Base-by-base conservation (phyloP, 352 stramenopile species). In the Phytophthora pinifolia region DNA sequence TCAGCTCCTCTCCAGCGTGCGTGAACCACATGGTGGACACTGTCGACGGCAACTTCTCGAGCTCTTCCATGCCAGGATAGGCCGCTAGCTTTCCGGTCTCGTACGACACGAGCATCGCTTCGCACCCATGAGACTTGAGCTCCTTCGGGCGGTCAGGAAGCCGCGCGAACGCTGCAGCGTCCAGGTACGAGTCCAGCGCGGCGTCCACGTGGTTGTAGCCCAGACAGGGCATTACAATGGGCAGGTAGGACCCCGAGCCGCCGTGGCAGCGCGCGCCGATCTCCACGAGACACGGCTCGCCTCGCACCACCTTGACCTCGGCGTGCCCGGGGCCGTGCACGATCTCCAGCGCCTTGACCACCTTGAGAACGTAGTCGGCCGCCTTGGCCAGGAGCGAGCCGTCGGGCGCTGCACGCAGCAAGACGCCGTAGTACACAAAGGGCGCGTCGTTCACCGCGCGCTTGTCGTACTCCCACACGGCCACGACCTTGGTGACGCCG, bases 381-480 rank as follows among this genome's bases (percentile, higher is more conserved):
- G 79, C 70, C 15, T 74, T 64, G 1, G 71, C 74, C 46, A 90
- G 54, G 14, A 84, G 46, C 5, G 70, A 67, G 2, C 67, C 79
- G 0, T 72, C 64, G 0, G 65, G 61, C 5, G 79, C 74, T 0
- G 77, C 64, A 25, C 83, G 82, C 37, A 95, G 59, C 15, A 86
- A 33, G 2, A 91, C 97, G 34, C 85, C 88, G 70, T 89, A 98
- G 73, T 98, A 98, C 8, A 98, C 96, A 70, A 98, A 98, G 15
- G 91, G 88, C 33, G 89, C 88, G 36, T 69, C 74, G 65, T 98
- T 98, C 27, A 94, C 83, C 4, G 73, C 71, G 46, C 96, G 79
- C 79, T 99, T 99, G 73, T 99, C 96, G 65, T 99, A 99, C 65
- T 96, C 86, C 96, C 96, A 99, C 6, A 99, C 71, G 4, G 96